Evolutionary conservation across 108 stramenopile species (phyloP), one percentile per base, ranked within the genome.

Genomic region (Skeletonema tropicum): DNA sequence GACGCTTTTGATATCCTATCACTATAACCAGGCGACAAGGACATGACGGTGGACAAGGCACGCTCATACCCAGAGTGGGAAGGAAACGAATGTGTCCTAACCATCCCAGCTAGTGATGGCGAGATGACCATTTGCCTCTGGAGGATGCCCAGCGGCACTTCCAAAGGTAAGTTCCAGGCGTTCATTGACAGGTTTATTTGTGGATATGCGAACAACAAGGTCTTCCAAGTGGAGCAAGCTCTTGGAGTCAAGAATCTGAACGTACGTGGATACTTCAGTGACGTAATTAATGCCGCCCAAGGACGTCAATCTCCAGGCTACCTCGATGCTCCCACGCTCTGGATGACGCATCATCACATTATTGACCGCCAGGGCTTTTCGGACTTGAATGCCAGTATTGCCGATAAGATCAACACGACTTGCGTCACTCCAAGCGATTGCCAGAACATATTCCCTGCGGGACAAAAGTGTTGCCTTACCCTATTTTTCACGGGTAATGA

Each of bases 31-130:
- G 35, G 35, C 35, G 35, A 5, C 35, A 35, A 49, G 48, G 48
- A 49, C 14, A 49, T 49, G 48, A 49, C 48, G 48, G 48, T 49
- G 19, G 48, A 49, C 17, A 49, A 49, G 19, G 48, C 48, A 49
- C n/a, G 19, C 6, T 4, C 48, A 17, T 49, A 49, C 17, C 48
- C 48, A 17, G 48, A 49, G 14, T 49, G n/a, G n/a, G 48, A 49
- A 21, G 48, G 48, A 17, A 49, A 49, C 14, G 48, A 49, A 21
- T 49, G 48, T 0, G 6, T 49, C 3, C n/a, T 49, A 6, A 49
- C 48, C 12, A 49, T 49, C 2, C 48, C 48, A 49, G 6, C 19
- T 49, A 19, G 19, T 49, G 19, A 49, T 49, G 48, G 48, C 17
- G 21, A 19, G 48, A 17, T 49, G 48, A 49, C 17, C n/a, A 21